phyloP scores from a whole-genome alignment of 495 filamentous ascomycete genomes.

The Xylona heveae region DNA sequence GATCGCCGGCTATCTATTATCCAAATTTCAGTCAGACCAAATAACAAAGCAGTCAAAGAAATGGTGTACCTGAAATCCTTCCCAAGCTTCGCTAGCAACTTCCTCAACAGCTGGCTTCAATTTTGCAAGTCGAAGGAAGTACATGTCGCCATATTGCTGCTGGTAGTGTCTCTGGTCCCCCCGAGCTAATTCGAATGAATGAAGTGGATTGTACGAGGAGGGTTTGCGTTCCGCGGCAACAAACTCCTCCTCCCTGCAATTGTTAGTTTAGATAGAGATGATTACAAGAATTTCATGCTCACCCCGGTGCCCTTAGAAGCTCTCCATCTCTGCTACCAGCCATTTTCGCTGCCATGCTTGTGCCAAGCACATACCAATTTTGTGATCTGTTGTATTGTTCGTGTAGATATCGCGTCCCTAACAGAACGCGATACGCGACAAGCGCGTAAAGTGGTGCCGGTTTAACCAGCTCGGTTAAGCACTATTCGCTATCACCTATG shows the following conservation, averaged over 20 bases:
- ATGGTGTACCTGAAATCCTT: slow-evolving; percentile 33
- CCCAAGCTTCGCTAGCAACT: slow-evolving; percentile 55
- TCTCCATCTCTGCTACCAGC: too few relatives aligned
- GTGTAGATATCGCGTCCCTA: too few relatives aligned
- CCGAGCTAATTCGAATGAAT: slow-evolving; percentile 48
- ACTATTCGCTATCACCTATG: too few relatives aligned
- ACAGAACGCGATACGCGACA: too few relatives aligned
- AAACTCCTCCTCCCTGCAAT: slow-evolving; percentile 21
- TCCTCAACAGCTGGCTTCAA: slow-evolving; percentile 69
- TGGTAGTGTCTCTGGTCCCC: slow-evolving; percentile 55
- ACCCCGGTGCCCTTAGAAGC: too few relatives aligned
- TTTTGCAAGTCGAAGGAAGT: slow-evolving; percentile 75
- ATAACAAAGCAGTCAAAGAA: neutral
- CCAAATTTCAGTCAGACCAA: neutral
- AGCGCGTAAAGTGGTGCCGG: too few relatives aligned
- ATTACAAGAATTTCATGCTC: too few relatives aligned
- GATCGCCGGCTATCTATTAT: slow-evolving; percentile 50
- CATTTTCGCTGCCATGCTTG: too few relatives aligned
- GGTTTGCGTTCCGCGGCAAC: slow-evolving; percentile 21
- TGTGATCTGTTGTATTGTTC: too few relatives aligned
- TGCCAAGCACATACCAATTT: too few relatives aligned
- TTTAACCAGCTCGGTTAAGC: too few relatives aligned
- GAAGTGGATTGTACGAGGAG: slow-evolving; percentile 54
- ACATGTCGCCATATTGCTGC: slow-evolving; percentile 95
- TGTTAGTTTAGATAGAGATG: too few relatives aligned